Percentiles rank a stretch among this genome's conserved stretches.
Conservation (phyloP, 371 early-diverging fungal species). For the Syncephalastrum racemosum region DNA sequence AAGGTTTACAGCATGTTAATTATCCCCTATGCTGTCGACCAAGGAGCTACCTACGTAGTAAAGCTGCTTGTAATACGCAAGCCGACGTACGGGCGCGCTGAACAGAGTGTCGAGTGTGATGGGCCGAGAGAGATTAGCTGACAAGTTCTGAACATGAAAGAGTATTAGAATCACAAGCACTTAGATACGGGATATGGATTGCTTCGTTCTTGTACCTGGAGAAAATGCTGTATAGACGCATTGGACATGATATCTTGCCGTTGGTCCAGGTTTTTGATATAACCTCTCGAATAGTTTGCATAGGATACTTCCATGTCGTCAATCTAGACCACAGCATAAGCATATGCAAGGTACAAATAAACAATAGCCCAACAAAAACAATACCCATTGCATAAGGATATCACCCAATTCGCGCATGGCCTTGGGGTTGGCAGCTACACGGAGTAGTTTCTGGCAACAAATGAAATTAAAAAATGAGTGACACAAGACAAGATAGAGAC, state of each 20-base stretch:
- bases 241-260: conserved; percentile 37
- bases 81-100: conserved; percentile 42
- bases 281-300: conserved; percentile 42
- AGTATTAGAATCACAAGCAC: not conserved
- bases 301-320: conserved; percentile 56
- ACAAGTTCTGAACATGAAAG: conserved; percentile 22
- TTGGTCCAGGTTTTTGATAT: conserved; percentile 34
- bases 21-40: not conserved
- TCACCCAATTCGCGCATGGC: conserved; percentile 40
- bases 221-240: conserved; percentile 23
- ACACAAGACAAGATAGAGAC: not conserved
- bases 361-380: not conserved
- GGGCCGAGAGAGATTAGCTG: conserved; percentile 21
- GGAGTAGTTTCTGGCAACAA: conserved; percentile 16
- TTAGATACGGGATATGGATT: not conserved
- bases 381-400: conserved; percentile 52
- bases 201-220: conserved; percentile 17
- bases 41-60: conserved; percentile 35
- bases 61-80: conserved; percentile 50
- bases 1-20: not conserved
- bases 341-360: not conserved
- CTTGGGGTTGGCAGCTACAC: conserved; percentile 24
- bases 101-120: conserved; percentile 46
- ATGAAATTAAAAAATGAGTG: not conserved
- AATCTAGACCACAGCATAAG: conserved; percentile 22